These are phyloP conservation scores for Pyricularia sp. DNA, from an alignment of 2,329 filamentous ascomycete species.

Conservation along the genomic window DNA sequence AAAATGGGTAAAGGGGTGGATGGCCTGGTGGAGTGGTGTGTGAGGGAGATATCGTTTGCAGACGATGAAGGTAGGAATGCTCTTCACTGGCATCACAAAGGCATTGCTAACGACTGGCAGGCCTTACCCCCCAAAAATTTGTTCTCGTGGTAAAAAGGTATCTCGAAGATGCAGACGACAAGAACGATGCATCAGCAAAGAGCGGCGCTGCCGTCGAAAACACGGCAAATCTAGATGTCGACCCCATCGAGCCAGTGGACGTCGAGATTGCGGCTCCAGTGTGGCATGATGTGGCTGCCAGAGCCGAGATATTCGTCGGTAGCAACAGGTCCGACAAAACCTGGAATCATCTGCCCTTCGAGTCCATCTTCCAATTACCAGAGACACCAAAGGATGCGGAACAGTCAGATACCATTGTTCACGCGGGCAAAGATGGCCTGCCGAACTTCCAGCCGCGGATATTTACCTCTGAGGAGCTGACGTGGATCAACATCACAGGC, in stretches of 20 bases:
- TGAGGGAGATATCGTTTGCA: slow-evolving; percentile 33
- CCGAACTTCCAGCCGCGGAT: slow-evolving; percentile 23
- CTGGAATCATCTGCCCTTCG: slow-evolving; percentile 28
- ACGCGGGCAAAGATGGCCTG: slow-evolving; percentile 5
- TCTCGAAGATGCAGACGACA: slow-evolving; percentile 1
- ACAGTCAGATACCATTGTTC: background rate
- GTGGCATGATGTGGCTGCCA: slow-evolving; percentile 30
- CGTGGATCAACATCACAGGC: slow-evolving; percentile 51
- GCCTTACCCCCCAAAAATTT: slow-evolving; percentile 14
- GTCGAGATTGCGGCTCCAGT: slow-evolving; percentile 27
- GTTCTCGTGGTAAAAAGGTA: slow-evolving; percentile 12
- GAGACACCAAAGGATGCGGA: slow-evolving; percentile 1
- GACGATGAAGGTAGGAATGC: slow-evolving; percentile 28
- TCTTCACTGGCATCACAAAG: background rate
- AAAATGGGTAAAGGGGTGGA: slow-evolving; percentile 30
- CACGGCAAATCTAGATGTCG: slow-evolving; percentile 2
- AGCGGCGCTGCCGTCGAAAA: background rate
- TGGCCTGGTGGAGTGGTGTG: slow-evolving; percentile 32
- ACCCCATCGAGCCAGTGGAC: slow-evolving; percentile 13
- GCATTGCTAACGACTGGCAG: slow-evolving; percentile 8
- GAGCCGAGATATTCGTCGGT: slow-evolving; percentile 30
- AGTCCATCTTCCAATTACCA: slow-evolving; percentile 9
- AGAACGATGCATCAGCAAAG: background rate
- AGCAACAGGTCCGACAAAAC: slow-evolving; percentile 14
- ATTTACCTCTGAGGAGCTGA: slow-evolving; percentile 42